phyloP scores from a whole-genome alignment of 78 protist species.

The Cavenderia fasciculata region DNA sequence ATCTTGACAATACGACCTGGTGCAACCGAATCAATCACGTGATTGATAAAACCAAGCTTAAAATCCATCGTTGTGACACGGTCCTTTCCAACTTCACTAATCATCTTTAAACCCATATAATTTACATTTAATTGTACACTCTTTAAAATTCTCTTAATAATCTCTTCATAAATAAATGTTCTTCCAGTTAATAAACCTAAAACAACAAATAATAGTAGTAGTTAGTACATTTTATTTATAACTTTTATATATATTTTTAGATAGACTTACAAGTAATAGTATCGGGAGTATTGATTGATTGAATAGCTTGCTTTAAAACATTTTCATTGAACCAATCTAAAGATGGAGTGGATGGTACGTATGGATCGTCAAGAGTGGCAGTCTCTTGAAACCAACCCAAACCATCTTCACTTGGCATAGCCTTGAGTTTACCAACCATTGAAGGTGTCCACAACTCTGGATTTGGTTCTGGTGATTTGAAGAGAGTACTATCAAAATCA shows the following conservation, averaged over 20 bases:
- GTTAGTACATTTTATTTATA: no score
- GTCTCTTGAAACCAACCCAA: constrained; percentile 77
- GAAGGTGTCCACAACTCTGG: constrained; percentile 20
- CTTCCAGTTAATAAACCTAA: constrained; percentile 54
- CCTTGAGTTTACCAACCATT: constrained; percentile 48
- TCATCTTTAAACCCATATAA: constrained; percentile 53
- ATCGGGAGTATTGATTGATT: neutral
- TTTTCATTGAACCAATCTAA: constrained; percentile 52
- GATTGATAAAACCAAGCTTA: constrained; percentile 8
- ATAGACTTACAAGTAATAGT: no score
- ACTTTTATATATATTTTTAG: no score
- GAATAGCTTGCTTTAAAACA: constrained; percentile 5
- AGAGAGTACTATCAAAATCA: constrained; percentile 67
- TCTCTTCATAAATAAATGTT: constrained; percentile 30
- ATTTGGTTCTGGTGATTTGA: constrained; percentile 78
- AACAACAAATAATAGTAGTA: no score
- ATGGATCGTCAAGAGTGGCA: constrained; percentile 43
- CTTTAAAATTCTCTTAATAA: constrained; percentile 37
- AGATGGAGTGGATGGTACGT: constrained; percentile 26
- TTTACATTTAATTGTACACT: constrained; percentile 7
- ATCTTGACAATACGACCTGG: neutral
- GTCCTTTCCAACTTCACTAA: neutral
- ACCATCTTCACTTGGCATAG: constrained; percentile 14
- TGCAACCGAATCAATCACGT: neutral
- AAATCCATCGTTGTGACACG: constrained; percentile 44